Evolutionary conservation across 257 asterid genomes (phyloP).

Genomic region (Capsicum pubescens): DNA sequence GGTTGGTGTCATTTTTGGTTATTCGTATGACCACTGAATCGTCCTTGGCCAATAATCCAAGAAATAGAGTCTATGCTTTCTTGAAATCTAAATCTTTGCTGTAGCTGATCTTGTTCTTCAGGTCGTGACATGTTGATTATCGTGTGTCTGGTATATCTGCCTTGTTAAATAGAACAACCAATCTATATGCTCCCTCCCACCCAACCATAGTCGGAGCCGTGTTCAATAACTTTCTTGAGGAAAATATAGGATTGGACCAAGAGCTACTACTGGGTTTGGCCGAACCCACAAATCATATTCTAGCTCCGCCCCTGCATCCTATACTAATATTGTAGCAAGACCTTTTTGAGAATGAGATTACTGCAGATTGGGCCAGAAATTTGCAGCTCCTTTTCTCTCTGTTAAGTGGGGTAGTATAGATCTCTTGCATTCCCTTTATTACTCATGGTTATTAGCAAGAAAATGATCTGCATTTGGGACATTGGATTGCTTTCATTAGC

Average conservation of each 20-base stretch:
- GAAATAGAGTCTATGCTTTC: not conserved
- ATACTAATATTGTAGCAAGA: conserved; percentile 10
- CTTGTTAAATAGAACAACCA: not conserved
- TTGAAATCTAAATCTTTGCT: not conserved
- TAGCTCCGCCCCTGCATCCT: not conserved
- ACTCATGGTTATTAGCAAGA: not conserved
- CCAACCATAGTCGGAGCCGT: too few relatives aligned
- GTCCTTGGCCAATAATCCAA: conserved; percentile 18
- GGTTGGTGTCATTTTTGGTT: conserved; percentile 6
- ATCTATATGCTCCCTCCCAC: not conserved
- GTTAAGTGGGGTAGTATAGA: not conserved
- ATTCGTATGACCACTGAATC: conserved; percentile 2
- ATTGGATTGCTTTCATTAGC: not conserved
- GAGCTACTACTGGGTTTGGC: not conserved
- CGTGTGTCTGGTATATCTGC: conserved; percentile 4
- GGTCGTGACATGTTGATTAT: not conserved
- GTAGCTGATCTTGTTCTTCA: not conserved
- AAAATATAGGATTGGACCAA: not conserved
- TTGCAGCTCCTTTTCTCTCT: conserved; percentile 7
- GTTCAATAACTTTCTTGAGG: not conserved
- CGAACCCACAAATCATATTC: not conserved
- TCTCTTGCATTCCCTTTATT: not conserved
- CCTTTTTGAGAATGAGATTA: conserved; percentile 1
- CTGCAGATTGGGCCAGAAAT: not conserved
- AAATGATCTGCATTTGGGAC: too few relatives aligned